Conservation (phyloP, 805 yeast species). For the Cyberlindnera mississippiensis region DNA sequence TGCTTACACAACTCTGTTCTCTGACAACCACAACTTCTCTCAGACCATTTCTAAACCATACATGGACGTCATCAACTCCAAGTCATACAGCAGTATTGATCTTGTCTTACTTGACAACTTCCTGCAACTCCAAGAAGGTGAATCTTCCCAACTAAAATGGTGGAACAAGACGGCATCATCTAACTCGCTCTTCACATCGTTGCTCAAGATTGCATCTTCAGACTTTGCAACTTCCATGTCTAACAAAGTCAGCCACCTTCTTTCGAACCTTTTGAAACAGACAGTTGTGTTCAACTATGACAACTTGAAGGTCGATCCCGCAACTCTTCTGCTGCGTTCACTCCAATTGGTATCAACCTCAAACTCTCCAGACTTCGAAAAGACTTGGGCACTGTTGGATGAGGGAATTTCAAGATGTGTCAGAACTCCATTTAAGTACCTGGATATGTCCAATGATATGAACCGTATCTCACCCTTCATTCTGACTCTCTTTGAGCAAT, state of each 20-base stretch:
- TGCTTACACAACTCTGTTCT: slow-evolving; percentile 36
- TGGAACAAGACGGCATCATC: slow-evolving; percentile 54
- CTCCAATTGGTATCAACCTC: slow-evolving; percentile 27
- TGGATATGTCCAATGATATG: slow-evolving; percentile 48
- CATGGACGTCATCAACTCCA: slow-evolving; percentile 31
- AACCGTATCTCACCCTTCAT: slow-evolving; percentile 50
- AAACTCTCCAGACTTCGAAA: slow-evolving; percentile 19
- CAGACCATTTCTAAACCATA: slow-evolving; percentile 32
- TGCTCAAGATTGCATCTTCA: slow-evolving; percentile 50
- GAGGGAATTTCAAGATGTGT: slow-evolving; percentile 70
- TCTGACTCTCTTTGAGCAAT: slow-evolving; percentile 64
- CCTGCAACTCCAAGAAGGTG: slow-evolving; percentile 56
- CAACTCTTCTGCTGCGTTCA: slow-evolving; percentile 50
- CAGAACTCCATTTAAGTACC: slow-evolving; percentile 77
- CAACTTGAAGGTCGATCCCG: slow-evolving; percentile 46
- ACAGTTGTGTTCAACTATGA: slow-evolving; percentile 53
- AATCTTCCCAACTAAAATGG: slow-evolving; percentile 64
- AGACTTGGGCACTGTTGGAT: slow-evolving; percentile 65
- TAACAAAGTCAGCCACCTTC: slow-evolving; percentile 37
- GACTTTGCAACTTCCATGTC: slow-evolving; percentile 36
- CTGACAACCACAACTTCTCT: slow-evolving; percentile 32
- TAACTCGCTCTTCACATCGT: slow-evolving; percentile 63
- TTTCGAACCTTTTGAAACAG: slow-evolving; percentile 45
- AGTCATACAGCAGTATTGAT: slow-evolving; percentile 46
- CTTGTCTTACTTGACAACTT: slow-evolving; percentile 54